A percentile compares a stretch with the other conserved stretches of the same genome.
Conservation (phyloP, 768 basidiomycete genomes). For the Trametes coccinea region DNA sequence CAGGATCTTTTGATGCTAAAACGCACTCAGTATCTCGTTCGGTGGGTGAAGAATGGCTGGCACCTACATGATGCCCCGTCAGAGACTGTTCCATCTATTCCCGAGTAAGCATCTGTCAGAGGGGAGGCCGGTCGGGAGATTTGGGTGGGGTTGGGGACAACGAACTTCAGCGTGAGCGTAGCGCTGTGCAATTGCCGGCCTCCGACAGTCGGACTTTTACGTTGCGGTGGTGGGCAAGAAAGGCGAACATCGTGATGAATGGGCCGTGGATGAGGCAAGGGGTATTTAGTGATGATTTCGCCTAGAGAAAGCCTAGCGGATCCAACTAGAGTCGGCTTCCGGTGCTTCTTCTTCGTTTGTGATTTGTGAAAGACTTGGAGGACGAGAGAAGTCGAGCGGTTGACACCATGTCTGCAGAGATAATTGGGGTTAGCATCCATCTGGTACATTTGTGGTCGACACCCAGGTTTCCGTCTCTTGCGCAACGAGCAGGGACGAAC, state of each 20-base stretch:
- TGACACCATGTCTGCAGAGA: constrained; percentile 40
- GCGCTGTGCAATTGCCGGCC: constrained; percentile 22
- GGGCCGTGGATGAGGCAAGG: constrained; percentile 21
- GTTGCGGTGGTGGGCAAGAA: constrained; percentile 27
- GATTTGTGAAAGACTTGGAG: constrained; percentile 60
- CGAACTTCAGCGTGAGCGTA: constrained; percentile 22
- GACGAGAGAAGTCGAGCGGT: constrained; percentile 44
- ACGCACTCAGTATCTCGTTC: background rate
- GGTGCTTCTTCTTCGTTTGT: constrained; percentile 61
- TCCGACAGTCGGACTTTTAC: constrained; percentile 23
- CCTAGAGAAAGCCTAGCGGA: constrained; percentile 49
- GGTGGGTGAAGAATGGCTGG: background rate
- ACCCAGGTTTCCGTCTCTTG: no score
- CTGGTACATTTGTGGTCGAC: no score
- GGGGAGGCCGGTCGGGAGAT: background rate
- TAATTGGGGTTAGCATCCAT: background rate
- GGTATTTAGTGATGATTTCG: constrained; percentile 54
- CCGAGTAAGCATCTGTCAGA: background rate
- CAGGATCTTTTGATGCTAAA: constrained; percentile 14
- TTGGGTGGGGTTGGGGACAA: constrained; percentile 2
- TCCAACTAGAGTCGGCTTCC: constrained; percentile 57
- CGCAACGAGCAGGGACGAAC: no score
- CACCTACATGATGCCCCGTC: constrained; percentile 15
- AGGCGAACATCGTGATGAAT: constrained; percentile 25
- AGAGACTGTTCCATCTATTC: constrained; percentile 2